Percentiles rank a stretch among this genome's conserved stretches.
Conservation (phyloP, 768 basidiomycete species). For the Xerocomus potaroensis region DNA sequence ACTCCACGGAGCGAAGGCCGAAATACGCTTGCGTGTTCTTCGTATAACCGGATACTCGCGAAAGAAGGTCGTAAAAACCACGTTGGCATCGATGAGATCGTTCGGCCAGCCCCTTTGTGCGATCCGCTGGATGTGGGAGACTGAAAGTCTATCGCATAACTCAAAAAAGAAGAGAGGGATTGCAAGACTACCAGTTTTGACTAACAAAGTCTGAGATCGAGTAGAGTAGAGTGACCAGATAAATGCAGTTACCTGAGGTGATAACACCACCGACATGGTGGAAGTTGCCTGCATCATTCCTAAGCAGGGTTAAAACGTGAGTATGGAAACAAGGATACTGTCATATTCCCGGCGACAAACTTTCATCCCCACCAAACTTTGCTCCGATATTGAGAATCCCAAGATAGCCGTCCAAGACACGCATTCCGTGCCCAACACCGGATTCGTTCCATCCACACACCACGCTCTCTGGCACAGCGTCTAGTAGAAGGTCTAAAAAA, state of each 20-base stretch:
- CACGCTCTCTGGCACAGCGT: conserved; percentile 61
- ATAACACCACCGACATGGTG: conserved; percentile 61
- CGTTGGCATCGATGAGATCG: conserved; percentile 35
- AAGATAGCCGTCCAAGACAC: conserved; percentile 76
- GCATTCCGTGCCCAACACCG: conserved; percentile 49
- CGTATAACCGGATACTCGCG: conserved; percentile 44
- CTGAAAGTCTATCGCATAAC: conserved; percentile 36
- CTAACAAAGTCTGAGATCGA: conserved; percentile 34
- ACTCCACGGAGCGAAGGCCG: conserved; percentile 16
- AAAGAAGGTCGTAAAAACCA: conserved; percentile 71
- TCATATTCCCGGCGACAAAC: conserved; percentile 29
- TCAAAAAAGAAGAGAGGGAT: conserved; percentile 68
- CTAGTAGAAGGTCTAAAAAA: conserved; percentile 71
- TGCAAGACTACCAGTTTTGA: conserved; percentile 75
- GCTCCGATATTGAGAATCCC: conserved; percentile 71
- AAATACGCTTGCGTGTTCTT: conserved; percentile 49
- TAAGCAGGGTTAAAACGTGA: neutral
- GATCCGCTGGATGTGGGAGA: conserved; percentile 15
- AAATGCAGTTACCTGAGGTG: conserved; percentile 45
- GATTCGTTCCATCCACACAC: conserved; percentile 62
- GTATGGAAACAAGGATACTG: neutral
- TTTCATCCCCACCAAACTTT: conserved; percentile 53
- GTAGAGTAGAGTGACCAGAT: neutral
- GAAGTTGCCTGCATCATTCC: conserved; percentile 45
- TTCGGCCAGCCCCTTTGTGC: conserved; percentile 6